Conservation (phyloP, 148 eudicot species). For the Camellia granthamiana region DNA sequence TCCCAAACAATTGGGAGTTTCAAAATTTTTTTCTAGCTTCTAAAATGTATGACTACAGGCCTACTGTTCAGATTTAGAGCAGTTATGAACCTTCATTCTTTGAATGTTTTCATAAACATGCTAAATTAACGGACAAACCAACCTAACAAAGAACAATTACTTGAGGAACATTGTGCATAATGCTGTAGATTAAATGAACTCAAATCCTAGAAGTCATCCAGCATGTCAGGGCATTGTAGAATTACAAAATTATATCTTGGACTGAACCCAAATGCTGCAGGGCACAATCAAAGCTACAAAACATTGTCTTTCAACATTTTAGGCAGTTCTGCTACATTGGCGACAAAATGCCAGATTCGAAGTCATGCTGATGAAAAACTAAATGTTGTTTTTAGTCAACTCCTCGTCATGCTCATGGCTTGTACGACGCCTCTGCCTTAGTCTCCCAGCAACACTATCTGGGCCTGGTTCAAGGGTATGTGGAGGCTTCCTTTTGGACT, state of each 20-base stretch:
- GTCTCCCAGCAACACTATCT: conserved; percentile 25
- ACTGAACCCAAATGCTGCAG: background rate
- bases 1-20: no score
- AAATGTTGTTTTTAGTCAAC: background rate
- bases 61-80: no score
- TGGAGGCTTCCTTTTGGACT: background rate
- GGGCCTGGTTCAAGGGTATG: background rate
- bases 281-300: background rate
- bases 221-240: background rate
- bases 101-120: no score
- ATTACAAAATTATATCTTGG: background rate
- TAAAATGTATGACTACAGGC: no score
- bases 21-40: no score
- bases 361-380: background rate
- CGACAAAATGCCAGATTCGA: background rate
- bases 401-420: conserved; percentile 1
- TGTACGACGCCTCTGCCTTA: conserved; percentile 30
- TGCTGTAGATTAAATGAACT: background rate
- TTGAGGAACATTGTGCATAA: background rate
- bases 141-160: no score
- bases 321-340: background rate
- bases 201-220: background rate
- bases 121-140: no score
- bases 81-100: no score
- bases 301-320: background rate